phyloP scores from a whole-genome alignment of 2,329 filamentous ascomycete species.

The Venturia oleaginea region DNA sequence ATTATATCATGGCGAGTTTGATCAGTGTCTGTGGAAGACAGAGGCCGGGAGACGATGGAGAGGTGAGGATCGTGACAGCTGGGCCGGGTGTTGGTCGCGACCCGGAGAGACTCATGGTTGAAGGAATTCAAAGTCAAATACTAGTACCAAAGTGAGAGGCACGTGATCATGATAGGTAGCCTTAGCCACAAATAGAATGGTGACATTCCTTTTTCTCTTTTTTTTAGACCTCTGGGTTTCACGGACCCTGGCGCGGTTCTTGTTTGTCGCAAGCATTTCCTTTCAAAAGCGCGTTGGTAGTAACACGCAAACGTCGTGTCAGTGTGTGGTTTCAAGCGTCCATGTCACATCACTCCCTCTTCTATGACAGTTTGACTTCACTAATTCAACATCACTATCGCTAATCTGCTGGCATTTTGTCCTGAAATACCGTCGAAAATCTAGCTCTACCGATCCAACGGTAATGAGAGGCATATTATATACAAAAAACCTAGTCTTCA shows the following conservation, averaged over 20 bases:
- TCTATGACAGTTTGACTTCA: too few relatives aligned
- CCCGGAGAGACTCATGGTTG: too few relatives aligned
- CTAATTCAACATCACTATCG: too few relatives aligned
- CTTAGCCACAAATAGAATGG: not conserved
- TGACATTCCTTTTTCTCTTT: not conserved
- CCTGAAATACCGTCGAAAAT: too few relatives aligned
- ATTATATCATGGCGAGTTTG: not conserved
- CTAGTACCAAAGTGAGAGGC: not conserved
- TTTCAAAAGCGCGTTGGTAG: not conserved
- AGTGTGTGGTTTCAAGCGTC: too few relatives aligned
- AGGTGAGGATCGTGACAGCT: not conserved
- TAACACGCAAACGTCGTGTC: constrained; percentile 3
- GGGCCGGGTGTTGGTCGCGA: not conserved
- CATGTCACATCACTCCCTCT: too few relatives aligned
- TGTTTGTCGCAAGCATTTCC: not conserved
- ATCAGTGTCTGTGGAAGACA: not conserved
- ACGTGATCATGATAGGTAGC: not conserved
- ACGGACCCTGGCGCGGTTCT: not conserved
- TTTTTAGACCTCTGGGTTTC: not conserved
- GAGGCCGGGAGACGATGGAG: not conserved
- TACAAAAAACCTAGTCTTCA: too few relatives aligned
- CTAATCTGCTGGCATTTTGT: too few relatives aligned
- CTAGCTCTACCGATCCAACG: too few relatives aligned
- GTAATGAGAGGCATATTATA: too few relatives aligned
- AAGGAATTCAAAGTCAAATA: not conserved